A percentile compares a stretch with the other conserved stretches of the same genome.
These are phyloP conservation scores for Taphrina deformans DNA, from an alignment of 1,139 yeast genomes.

Conservation along the genomic window DNA sequence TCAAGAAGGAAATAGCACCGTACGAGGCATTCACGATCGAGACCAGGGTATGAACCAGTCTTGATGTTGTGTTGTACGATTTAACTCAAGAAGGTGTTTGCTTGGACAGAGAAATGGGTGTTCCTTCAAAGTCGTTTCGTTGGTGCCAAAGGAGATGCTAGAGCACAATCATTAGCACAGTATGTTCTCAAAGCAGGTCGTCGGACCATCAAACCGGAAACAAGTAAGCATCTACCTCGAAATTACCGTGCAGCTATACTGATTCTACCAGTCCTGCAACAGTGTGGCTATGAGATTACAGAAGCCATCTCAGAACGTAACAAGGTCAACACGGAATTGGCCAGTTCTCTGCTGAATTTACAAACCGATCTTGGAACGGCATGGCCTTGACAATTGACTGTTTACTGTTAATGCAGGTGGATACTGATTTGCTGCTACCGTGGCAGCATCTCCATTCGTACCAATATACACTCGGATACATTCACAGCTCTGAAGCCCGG, in stretches of 20 bases:
- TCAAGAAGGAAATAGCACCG: conserved; percentile 70
- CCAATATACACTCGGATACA: too few relatives aligned
- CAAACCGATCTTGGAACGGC: conserved; percentile 7
- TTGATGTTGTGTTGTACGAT: too few relatives aligned
- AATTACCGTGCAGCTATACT: background rate
- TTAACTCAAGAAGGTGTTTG: too few relatives aligned
- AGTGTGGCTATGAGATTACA: conserved; percentile 20
- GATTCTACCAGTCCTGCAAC: conserved; percentile 3
- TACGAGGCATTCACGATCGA: conserved; percentile 59
- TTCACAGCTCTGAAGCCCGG: too few relatives aligned
- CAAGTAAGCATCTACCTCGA: background rate
- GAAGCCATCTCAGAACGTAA: conserved; percentile 5
- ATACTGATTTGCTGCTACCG: too few relatives aligned
- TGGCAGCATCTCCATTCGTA: too few relatives aligned
- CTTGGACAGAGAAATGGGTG: conserved; percentile 90
- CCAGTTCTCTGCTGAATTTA: conserved; percentile 13
- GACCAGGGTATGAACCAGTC: conserved; percentile 54
- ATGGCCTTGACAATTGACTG: background rate
- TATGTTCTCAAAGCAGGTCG: conserved; percentile 77
- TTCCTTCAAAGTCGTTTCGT: conserved; percentile 67
- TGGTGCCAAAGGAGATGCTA: conserved; percentile 50
- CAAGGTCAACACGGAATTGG: background rate
- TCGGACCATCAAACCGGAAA: conserved; percentile 51
- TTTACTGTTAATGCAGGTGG: background rate
- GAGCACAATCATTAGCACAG: conserved; percentile 70